These are phyloP conservation scores for Ustilago vetiveriae DNA, from an alignment of 1,284 basidiomycete genomes.

Conservation along the genomic window DNA sequence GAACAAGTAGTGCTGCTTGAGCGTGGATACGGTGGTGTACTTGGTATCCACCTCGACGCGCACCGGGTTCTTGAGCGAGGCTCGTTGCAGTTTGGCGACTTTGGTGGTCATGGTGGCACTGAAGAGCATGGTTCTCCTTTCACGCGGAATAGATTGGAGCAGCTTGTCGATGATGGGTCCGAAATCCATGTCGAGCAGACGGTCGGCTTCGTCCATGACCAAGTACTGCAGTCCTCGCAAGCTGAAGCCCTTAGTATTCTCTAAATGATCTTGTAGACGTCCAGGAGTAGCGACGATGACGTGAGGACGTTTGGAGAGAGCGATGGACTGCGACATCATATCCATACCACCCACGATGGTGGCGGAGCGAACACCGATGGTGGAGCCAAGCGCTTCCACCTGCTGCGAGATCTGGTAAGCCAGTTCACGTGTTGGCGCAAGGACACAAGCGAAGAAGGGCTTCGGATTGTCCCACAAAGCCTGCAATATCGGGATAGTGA, in stretches of 20 bases:
- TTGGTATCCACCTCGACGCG: conserved; percentile 89
- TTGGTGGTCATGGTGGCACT: conserved; percentile 99
- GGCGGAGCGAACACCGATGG: conserved; percentile 79
- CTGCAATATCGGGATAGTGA: conserved; percentile 94
- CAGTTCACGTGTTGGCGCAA: conserved; percentile 94
- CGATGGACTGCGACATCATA: conserved; percentile 90
- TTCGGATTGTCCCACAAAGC: conserved; percentile 95
- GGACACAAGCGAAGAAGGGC: conserved; percentile 89
- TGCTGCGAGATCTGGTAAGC: conserved; percentile 99
- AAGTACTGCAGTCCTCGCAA: conserved; percentile 87
- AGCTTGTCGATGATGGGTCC: conserved; percentile 97
- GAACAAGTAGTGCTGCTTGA: conserved; percentile 95
- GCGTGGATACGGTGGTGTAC: conserved; percentile 96
- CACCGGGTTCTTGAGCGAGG: conserved; percentile 94
- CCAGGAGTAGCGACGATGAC: conserved; percentile 98
- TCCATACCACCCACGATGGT: conserved; percentile 97
- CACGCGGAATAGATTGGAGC: conserved; percentile 91
- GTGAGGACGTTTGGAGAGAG: conserved; percentile 82
- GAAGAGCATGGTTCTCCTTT: conserved; percentile 94
- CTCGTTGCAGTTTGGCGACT: conserved; percentile 94
- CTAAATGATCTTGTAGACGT: conserved; percentile 91
- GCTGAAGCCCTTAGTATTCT: conserved; percentile 98
- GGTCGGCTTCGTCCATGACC: conserved; percentile 96
- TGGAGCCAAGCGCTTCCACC: conserved; percentile 87
- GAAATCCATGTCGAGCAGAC: conserved; percentile 96